Evolutionary conservation across 2,329 filamentous ascomycete genomes (phyloP), one percentile per base, ranked within the genome.

Genomic region (Xylariaceae sp.): DNA sequence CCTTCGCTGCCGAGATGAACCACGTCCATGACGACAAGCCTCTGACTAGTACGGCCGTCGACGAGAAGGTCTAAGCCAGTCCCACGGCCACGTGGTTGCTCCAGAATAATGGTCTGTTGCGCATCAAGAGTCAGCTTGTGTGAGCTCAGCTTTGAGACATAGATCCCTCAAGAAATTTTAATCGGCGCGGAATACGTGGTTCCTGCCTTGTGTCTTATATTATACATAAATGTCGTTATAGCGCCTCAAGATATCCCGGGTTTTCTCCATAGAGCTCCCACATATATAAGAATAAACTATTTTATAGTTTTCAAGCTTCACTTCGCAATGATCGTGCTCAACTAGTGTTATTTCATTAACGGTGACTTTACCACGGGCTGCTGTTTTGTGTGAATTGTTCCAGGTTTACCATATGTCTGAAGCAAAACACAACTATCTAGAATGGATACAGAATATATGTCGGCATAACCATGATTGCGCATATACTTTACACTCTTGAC

Each of bases 1-100:
- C 70, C 7, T 73, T 67, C 57, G 70, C 68, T 5, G 53, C 70
- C 46, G 66, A 70, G 57, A 66, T 68, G 60, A 53, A 66, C 56
- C 65, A 66, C 55, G 59, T 61, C 16, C 55, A 55, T 42, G 66
- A 63, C 42, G 59, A 65, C 42, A 62, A 60, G 59, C 54, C 57
- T 24, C 52, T 61, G 7, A 61, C 60, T 43, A n/a, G n/a, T n/a
- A n/a, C n/a, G n/a, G 37, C 52, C 21, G 24, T 37, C 16, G 40
- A 42, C 26, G 67, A 70, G 59, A 66, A 65, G 53, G 65, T 67
- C 29, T 69, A 60, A 47, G 20, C 20, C 6, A 8, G 21, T 36
- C 13, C 13, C 4, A 39, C 27, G 37, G 20, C 24, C 3, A 13
- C 16, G 18, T 37, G 24, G 21, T 23, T 36, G 27, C 21, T 42